Conservation (phyloP, 148 eudicot species). For the Chenopodium berlandieri region DNA sequence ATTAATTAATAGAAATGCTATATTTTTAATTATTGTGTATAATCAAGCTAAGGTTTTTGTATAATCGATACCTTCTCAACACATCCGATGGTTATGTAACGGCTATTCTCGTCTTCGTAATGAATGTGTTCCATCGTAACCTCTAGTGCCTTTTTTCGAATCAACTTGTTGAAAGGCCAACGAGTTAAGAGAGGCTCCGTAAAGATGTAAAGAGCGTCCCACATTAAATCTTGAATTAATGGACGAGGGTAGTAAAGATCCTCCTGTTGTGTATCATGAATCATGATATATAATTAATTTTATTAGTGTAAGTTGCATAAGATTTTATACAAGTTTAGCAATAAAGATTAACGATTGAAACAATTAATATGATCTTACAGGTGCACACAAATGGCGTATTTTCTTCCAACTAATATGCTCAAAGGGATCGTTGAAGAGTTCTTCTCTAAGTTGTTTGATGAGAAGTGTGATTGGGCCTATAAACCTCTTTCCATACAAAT, state of each 20-base stretch:
- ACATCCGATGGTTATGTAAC: constrained; percentile 28
- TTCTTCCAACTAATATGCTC: constrained; percentile 35
- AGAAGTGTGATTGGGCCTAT: constrained; percentile 40
- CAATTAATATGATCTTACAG: constrained; percentile 17
- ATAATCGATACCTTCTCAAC: constrained; percentile 6
- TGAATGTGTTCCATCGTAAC: constrained; percentile 31
- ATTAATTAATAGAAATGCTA: too few species aligned
- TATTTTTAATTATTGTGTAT: too few species aligned
- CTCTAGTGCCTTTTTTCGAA: constrained; percentile 27
- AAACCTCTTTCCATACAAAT: constrained; percentile 12
- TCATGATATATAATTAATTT: too few species aligned
- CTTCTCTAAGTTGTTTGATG: constrained; percentile 35
- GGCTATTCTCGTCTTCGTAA: constrained; percentile 32
- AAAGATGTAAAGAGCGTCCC: constrained; percentile 27
- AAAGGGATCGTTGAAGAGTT: constrained; percentile 34
- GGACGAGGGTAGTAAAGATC: constrained; percentile 31
- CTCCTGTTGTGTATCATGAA: constrained; percentile 16
- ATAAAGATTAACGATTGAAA: too few species aligned
- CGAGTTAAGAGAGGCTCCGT: constrained; percentile 27
- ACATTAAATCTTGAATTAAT: constrained; percentile 19
- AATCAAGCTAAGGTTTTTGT: too few species aligned
- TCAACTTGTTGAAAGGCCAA: constrained; percentile 30
- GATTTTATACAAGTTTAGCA: too few species aligned
- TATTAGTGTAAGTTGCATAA: too few species aligned
- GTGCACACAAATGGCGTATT: constrained; percentile 32